Base-by-base conservation (phyloP, 495 filamentous ascomycete species). In the Hyaloscypha variabilis region DNA sequence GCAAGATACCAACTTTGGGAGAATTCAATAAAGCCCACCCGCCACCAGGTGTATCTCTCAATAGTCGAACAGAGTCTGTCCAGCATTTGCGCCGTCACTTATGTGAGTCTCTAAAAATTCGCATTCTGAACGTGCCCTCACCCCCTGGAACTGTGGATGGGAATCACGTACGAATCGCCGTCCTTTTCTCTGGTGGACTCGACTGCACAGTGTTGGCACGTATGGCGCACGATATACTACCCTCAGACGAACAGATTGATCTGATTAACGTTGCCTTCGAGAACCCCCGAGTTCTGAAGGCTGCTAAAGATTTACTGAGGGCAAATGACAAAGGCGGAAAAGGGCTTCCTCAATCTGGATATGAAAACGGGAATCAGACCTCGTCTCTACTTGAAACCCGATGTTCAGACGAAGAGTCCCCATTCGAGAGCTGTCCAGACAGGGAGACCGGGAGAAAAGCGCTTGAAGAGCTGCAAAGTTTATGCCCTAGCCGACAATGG, bases 201-300 rank as follows among this genome's bases (percentile, higher is more conserved):
- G 95, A 99, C 74, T 97, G 95, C 74, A 94, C 93, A 3, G 76
- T 97, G 0, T 81, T 99, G 28, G 94, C 96, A 14, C 83, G 93
- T 58, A 74, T 98, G 26, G 78, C 83, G n/a, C 93, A 97, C 69
- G 90, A 96, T 29, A 76, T 93, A 25, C 74, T 97, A 10, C 90
- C 92, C 0, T 25, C 72, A 2, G 73, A 81, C 6, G 86, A 95
- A 65, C 77, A 79, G 6, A 90, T 99, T 65, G 93, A 97, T 72
- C 83, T 99, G 0, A 82, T 98, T 23, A 99, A 99, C 68, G 94
- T 99, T 51, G 95, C 93, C 0, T 99, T 99, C 69, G 91, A 99
- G 73, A 99, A 99, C 70, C 92, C 92, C 0, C 85, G 94, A 24
- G 86, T 91, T 6, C 80, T 86, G 10, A 81, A 77, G 2, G 82